Conservation (phyloP, 345 rosid genomes). For the Salix dunnii region DNA sequence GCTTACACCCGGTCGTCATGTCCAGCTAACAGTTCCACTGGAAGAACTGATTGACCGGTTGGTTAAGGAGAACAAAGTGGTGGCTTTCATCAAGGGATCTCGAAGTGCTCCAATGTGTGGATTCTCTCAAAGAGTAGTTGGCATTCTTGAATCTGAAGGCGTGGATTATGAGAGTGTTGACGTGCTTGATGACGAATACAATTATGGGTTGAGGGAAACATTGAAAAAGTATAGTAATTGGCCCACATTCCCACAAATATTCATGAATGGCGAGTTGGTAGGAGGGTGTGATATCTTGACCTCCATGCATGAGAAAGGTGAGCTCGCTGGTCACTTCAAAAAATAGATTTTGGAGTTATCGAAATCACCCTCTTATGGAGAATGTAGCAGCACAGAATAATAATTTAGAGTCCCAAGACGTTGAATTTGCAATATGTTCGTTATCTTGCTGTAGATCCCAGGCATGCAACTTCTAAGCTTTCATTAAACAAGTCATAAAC, state of each 20-base stretch:
- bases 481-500: background rate
- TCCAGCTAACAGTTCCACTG: constrained; percentile 66
- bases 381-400: background rate
- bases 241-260: constrained; percentile 90
- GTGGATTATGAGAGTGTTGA: constrained; percentile 78
- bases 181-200: constrained; percentile 84
- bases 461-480: background rate
- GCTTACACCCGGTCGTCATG: constrained; percentile 85
- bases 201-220: constrained; percentile 71
- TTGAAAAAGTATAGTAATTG: constrained; percentile 83
- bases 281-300: constrained; percentile 87
- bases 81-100: constrained; percentile 88
- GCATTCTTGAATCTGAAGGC: constrained; percentile 79
- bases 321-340: constrained; percentile 53
- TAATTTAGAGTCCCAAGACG: too few species aligned
- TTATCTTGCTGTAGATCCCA: background rate
- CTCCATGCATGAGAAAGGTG: constrained; percentile 78
- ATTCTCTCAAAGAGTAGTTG: constrained; percentile 80
- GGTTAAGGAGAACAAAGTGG: constrained; percentile 87
- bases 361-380: background rate
- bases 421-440: too few species aligned
- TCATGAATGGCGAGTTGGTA: constrained; percentile 70
- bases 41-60: constrained; percentile 63
- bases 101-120: constrained; percentile 88
- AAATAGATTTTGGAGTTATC: constrained; percentile 15